phyloP scores from a whole-genome alignment of 139 green algal genomes.

The Nannochloris sp. region DNA sequence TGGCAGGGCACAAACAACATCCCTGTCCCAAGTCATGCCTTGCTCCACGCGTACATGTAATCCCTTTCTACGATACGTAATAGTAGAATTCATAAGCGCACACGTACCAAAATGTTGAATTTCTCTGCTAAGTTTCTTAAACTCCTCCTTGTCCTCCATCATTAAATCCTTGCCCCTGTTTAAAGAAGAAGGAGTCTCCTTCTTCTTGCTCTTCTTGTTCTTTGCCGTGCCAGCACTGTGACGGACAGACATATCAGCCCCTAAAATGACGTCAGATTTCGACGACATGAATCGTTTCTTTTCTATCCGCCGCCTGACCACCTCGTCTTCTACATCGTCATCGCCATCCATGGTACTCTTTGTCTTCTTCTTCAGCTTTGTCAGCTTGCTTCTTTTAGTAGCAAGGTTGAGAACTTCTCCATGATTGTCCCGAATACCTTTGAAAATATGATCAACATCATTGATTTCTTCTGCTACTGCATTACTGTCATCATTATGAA shows the following conservation, averaged over 20 bases:
- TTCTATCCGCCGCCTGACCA: conserved; percentile 17
- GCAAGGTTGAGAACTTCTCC: background rate
- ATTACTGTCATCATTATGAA: background rate
- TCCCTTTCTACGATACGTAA: background rate
- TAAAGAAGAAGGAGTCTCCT: background rate
- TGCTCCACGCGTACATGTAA: background rate
- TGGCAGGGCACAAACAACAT: background rate
- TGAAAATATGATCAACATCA: conserved; percentile 19
- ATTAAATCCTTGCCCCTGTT: too few species aligned
- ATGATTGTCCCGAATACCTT: background rate
- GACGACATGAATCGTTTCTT: conserved; percentile 53
- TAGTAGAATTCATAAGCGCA: background rate
- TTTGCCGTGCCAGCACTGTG: background rate
- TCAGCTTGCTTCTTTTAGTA: too few species aligned
- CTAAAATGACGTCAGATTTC: conserved; percentile 20
- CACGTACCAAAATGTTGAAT: conserved; percentile 3
- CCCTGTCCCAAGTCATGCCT: background rate
- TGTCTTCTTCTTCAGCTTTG: background rate
- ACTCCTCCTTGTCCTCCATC: conserved; percentile 7
- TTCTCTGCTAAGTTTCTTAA: conserved; percentile 5
- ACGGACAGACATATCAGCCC: background rate
- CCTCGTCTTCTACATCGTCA: background rate
- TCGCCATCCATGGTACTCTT: background rate
- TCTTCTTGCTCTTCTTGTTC: background rate
- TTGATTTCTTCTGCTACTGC: background rate